A percentile compares a stretch with the other conserved stretches of the same genome.
These are phyloP conservation scores for Mortierella sp. DNA, from an alignment of 371 early-diverging fungal genomes.

Conservation along the genomic window DNA sequence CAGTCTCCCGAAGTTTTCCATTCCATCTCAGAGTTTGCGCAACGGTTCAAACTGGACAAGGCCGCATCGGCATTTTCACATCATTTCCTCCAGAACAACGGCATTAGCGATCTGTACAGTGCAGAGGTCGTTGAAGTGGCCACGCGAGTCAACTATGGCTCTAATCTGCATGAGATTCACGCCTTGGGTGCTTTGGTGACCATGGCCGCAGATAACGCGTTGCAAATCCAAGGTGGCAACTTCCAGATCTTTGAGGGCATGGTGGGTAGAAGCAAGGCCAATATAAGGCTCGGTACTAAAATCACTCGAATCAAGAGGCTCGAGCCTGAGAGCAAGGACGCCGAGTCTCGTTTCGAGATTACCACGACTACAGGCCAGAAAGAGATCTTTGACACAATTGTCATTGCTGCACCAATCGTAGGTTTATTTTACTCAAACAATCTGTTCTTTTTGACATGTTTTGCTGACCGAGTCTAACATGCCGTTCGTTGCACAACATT, in stretches of 20 bases:
- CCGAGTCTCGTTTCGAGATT: slow-evolving; percentile 56
- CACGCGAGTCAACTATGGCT: slow-evolving; percentile 80
- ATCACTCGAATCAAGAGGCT: slow-evolving; percentile 61
- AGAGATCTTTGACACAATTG: slow-evolving; percentile 67
- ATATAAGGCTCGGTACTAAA: slow-evolving; percentile 61
- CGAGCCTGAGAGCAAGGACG: slow-evolving; percentile 28
- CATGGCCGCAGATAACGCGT: slow-evolving; percentile 67
- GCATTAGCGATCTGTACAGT: slow-evolving; percentile 55
- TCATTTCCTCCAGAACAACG: slow-evolving; percentile 56
- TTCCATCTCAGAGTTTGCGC: slow-evolving; percentile 28
- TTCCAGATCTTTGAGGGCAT: slow-evolving; percentile 76
- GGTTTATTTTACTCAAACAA: not conserved
- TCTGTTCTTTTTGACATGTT: not conserved
- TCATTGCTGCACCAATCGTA: slow-evolving; percentile 71
- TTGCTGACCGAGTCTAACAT: not conserved
- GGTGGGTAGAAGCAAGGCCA: slow-evolving; percentile 62
- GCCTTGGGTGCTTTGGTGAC: slow-evolving; percentile 74
- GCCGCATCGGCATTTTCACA: slow-evolving; percentile 57
- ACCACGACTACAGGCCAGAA: slow-evolving; percentile 57
- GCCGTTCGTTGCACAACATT: not conserved
- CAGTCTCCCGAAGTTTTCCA: slow-evolving; percentile 30
- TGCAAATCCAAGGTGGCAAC: slow-evolving; percentile 74
- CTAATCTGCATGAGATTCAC: slow-evolving; percentile 71
- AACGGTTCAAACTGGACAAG: slow-evolving; percentile 47
- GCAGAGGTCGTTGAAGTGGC: slow-evolving; percentile 70